Base-by-base conservation (phyloP, 2,329 filamentous ascomycete genomes). In the Emericellopsis atlantica region DNA sequence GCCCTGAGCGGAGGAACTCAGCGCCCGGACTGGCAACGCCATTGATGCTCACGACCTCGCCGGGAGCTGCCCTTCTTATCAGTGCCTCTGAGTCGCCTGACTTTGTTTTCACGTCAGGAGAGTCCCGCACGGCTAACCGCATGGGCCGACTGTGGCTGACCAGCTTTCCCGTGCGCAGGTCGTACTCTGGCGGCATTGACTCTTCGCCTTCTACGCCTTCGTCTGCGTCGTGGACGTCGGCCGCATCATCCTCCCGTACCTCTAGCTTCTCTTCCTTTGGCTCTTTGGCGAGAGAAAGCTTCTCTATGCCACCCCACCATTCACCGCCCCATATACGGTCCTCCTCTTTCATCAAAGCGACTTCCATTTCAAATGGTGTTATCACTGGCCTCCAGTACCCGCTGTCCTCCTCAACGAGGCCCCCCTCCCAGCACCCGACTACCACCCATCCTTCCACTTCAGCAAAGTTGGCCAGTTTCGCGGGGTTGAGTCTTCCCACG, bases 361-460 rank as follows among this genome's bases (percentile, higher is more conserved):
- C 65, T 40, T 79, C 79, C 42, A 96, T 66, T 67, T 98, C 92
- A 57, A 93, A 96, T 0, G 90, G 90, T n/a, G 92, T 98, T 33
- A 96, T 79, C 9, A 96, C 80, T 0, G 89, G 88, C 51, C 79
- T 76, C 72, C 81, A 96, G 55, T 95, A 94, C 6, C 84, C 84
- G 0, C 59, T 60, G 51, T 95, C 60, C 43, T 84, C 83, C 51
- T 95, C 90, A 5, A 98, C 76, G 39, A 96, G 65, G 44, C 84
- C 87, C 58, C 89, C 95, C 64, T 98, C 92, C 92, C 92, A 98
- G 61, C 92, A 98, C 3, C 92, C 90, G 9, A 98, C 85, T 0
- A 96, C 88, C 0, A 96, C 88, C 92, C 92, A 98, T 14, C 88
- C 90, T 35, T 88, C 90, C 5, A 98, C 77, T 59, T 98, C 92